phyloP scores from a whole-genome alignment of 441 rosid genomes.

The Erodium moschatum region DNA sequence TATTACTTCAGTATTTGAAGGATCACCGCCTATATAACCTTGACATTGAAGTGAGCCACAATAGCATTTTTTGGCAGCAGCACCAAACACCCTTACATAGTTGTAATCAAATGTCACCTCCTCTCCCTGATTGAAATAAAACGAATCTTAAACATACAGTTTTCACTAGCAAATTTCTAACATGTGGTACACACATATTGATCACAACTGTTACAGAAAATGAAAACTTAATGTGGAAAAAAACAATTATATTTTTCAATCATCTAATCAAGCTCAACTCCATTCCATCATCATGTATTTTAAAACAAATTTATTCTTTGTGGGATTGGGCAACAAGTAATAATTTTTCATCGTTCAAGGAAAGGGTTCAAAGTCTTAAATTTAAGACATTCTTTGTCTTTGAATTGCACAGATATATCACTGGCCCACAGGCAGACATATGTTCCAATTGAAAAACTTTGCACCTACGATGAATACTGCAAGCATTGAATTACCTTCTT shows the following conservation, averaged over 20 bases:
- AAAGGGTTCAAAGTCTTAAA: neutral
- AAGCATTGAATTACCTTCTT: conserved; percentile 47
- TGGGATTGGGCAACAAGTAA: neutral
- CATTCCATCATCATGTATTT: neutral
- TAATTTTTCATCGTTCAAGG: neutral
- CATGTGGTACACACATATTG: neutral
- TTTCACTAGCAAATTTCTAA: neutral
- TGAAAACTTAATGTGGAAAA: neutral
- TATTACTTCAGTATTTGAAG: conserved; percentile 56
- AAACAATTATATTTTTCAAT: neutral
- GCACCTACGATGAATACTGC: conserved; percentile 9
- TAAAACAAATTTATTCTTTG: neutral
- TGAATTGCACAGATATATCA: neutral
- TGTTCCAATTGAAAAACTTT: neutral
- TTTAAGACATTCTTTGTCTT: neutral
- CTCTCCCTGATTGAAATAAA: conserved; percentile 47
- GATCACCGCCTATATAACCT: conserved; percentile 98
- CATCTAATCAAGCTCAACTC: neutral
- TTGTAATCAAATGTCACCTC: conserved; percentile 98
- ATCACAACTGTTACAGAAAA: neutral
- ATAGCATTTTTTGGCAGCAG: conserved; percentile 93
- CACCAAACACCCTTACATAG: conserved; percentile 93
- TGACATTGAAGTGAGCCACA: conserved; percentile 83
- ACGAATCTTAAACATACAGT: neutral
- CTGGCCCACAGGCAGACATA: neutral